Conservation (phyloP, 2,329 filamentous ascomycete species). For the Claviceps quebecensis region DNA sequence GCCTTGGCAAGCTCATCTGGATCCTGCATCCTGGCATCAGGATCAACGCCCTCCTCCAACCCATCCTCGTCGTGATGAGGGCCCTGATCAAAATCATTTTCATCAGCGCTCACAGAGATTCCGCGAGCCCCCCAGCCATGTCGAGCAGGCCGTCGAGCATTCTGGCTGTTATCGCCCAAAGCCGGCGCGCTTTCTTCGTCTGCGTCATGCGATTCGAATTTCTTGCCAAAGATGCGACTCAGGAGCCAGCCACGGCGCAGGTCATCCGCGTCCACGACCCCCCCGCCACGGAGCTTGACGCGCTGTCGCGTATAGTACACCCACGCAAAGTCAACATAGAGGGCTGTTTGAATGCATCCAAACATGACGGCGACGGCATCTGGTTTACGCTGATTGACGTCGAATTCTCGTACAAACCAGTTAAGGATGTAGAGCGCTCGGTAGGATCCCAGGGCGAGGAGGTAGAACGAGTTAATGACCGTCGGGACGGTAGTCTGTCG, state of each 20-base stretch:
- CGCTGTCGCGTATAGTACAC: constrained; percentile 89
- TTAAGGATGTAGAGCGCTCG: constrained; percentile 82
- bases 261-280: constrained; percentile 82
- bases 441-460: constrained; percentile 75
- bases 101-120: constrained; percentile 53
- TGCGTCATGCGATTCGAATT: constrained; percentile 36
- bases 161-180: constrained; percentile 23
- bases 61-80: constrained; percentile 32
- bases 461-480: constrained; percentile 93
- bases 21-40: constrained; percentile 52
- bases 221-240: constrained; percentile 57
- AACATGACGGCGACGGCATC: constrained; percentile 70
- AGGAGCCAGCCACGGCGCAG: constrained; percentile 75
- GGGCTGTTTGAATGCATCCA: constrained; percentile 73
- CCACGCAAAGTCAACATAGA: constrained; percentile 93
- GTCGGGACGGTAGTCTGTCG: constrained; percentile 92
- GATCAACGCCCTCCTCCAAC: constrained; percentile 34
- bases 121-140: constrained; percentile 50
- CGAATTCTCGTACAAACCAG: constrained; percentile 62
- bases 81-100: constrained; percentile 39
- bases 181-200: constrained; percentile 47
- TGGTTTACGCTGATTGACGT: constrained; percentile 42
- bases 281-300: constrained; percentile 78
- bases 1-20: constrained; percentile 50
- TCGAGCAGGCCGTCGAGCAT: constrained; percentile 18